These are phyloP conservation scores for Pseudomassariella vexata DNA, from an alignment of 2,329 filamentous ascomycete species.

Conservation along the genomic window DNA sequence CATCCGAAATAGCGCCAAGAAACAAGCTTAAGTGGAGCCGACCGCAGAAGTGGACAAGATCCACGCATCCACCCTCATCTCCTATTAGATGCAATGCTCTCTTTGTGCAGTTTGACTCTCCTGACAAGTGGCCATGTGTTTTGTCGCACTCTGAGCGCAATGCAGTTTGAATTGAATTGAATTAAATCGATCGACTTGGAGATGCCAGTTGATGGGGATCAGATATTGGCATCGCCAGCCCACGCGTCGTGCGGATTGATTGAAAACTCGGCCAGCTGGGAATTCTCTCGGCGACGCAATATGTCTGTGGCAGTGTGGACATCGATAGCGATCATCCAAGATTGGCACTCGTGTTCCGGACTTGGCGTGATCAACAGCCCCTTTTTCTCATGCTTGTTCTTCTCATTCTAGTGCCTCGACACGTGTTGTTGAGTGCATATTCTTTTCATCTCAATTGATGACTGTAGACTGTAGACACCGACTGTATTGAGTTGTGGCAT, in stretches of 20 bases:
- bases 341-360: not conserved
- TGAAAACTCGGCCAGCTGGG: too few relatives aligned
- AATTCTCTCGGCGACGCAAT: not conserved
- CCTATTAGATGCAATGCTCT: slow-evolving; percentile 6
- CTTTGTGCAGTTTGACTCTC: too few relatives aligned
- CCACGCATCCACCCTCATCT: slow-evolving; percentile 7
- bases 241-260: too few relatives aligned
- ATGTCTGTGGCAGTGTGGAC: not conserved
- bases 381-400: too few relatives aligned
- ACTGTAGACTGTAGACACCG: too few relatives aligned
- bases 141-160: too few relatives aligned
- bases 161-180: not conserved
- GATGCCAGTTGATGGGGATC: not conserved
- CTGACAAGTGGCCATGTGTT: too few relatives aligned
- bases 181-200: not conserved
- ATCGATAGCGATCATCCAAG: slow-evolving; percentile 1
- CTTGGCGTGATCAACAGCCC: slow-evolving; percentile 1
- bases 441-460: too few relatives aligned
- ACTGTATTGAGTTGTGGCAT: too few relatives aligned
- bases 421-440: too few relatives aligned
- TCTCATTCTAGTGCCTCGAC: too few relatives aligned
- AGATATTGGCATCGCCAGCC: too few relatives aligned
- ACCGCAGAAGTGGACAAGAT: not conserved
- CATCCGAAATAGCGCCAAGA: slow-evolving; percentile 5
- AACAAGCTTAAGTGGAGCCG: not conserved